phyloP scores from a whole-genome alignment of 2,329 filamentous ascomycete species.

The Aspergillus fijiensis region DNA sequence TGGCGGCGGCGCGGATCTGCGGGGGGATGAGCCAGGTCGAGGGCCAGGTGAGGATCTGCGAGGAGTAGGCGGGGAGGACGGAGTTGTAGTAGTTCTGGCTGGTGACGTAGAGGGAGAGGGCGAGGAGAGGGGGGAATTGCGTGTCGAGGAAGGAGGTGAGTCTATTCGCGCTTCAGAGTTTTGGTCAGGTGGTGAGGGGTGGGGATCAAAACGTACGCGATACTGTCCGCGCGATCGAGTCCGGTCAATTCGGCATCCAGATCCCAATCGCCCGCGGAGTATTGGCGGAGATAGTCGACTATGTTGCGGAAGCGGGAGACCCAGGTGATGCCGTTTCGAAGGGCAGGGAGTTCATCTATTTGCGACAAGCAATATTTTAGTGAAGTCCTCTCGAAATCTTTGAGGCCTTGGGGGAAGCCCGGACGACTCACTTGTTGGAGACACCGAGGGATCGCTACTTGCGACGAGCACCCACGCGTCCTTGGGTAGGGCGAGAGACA shows the following conservation, averaged over 20 bases:
- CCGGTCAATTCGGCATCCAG: conserved; percentile 47
- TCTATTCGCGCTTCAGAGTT: conserved; percentile 17
- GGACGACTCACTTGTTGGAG: conserved; percentile 62
- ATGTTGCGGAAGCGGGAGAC: conserved; percentile 56
- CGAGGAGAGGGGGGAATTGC: conserved; percentile 73
- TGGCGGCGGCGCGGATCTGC: conserved; percentile 67
- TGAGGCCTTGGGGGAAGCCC: too few species aligned
- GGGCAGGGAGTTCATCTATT: conserved; percentile 57
- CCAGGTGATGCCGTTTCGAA: conserved; percentile 56
- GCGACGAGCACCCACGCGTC: conserved; percentile 69
- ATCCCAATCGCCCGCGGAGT: conserved; percentile 50
- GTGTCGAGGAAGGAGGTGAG: conserved; percentile 69
- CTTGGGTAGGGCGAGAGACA: conserved; percentile 61
- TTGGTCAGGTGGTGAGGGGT: background rate
- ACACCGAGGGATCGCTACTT: conserved; percentile 69
- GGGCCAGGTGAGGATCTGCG: conserved; percentile 73
- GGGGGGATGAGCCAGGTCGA: conserved; percentile 84
- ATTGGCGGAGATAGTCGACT: conserved; percentile 50
- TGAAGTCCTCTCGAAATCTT: too few species aligned
- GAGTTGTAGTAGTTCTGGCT: conserved; percentile 78
- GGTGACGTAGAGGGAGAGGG: conserved; percentile 86
- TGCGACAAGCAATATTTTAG: background rate
- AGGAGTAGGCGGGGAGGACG: conserved; percentile 78
- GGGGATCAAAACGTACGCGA: conserved; percentile 43
- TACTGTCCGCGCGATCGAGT: conserved; percentile 49